These are phyloP conservation scores for Pleomassaria siparia DNA, from an alignment of 2,329 filamentous ascomycete species.

Conservation along the genomic window DNA sequence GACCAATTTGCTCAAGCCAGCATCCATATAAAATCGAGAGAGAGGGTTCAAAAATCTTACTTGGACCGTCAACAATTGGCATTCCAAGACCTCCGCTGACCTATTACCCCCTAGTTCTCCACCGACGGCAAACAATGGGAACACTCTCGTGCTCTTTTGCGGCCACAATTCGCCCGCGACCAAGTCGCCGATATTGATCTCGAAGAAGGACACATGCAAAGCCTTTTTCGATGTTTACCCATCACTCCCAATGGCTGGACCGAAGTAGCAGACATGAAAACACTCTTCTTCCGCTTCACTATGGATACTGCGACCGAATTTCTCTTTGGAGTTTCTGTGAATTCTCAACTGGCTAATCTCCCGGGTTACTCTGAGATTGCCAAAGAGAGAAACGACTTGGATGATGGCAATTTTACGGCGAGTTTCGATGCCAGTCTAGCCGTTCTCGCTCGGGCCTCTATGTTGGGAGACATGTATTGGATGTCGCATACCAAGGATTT, in stretches of 20 bases:
- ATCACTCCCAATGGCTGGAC: conserved; percentile 26
- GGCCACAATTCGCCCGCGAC: conserved; percentile 38
- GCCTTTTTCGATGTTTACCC: conserved; percentile 34
- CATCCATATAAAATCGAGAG: background rate
- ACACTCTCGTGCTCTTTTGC: conserved; percentile 34
- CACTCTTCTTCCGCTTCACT: conserved; percentile 44
- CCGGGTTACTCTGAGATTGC: conserved; percentile 19
- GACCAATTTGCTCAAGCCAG: too few species aligned
- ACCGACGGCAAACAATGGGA: conserved; percentile 35
- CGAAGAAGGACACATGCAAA: conserved; percentile 34
- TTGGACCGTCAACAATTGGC: too few species aligned
- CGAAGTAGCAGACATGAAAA: conserved; percentile 36
- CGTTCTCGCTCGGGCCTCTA: conserved; percentile 12
- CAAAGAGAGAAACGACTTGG: conserved; percentile 11
- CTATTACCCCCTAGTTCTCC: conserved; percentile 26
- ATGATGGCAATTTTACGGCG: conserved; percentile 23
- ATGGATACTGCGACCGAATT: conserved; percentile 42
- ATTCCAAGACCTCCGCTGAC: background rate
- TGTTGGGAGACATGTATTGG: conserved; percentile 35
- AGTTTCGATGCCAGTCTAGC: conserved; percentile 27
- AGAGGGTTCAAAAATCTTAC: background rate
- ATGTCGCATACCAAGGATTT: conserved; percentile 32
- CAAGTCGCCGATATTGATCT: conserved; percentile 37
- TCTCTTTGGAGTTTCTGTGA: conserved; percentile 40
- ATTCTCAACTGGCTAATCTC: conserved; percentile 26